Conservation (phyloP, 805 yeast species). For the Dipodascus geniculatus region DNA sequence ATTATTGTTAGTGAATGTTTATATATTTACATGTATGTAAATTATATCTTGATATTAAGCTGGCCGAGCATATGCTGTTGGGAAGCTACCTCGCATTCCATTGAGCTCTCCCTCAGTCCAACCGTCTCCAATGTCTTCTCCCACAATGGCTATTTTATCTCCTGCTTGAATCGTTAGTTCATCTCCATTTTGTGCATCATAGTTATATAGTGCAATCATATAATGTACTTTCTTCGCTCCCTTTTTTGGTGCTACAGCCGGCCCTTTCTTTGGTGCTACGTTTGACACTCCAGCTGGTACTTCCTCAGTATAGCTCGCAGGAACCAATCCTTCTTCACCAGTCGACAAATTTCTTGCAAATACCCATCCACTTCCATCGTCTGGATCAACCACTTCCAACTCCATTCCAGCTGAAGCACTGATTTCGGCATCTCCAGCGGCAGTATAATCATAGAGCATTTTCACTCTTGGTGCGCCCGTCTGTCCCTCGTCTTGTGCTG, state of each 20-base stretch:
- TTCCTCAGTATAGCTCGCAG: constrained; percentile 58
- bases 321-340: constrained; percentile 63
- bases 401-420: constrained; percentile 48
- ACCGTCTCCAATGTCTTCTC: constrained; percentile 65
- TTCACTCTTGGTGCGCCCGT: constrained; percentile 23
- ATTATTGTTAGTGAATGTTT: background rate
- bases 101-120: constrained; percentile 88
- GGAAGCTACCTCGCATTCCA: constrained; percentile 60
- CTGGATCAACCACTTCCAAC: constrained; percentile 47
- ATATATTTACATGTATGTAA: background rate
- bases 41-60: background rate
- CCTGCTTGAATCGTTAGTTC: constrained; percentile 67
- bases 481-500: background rate
- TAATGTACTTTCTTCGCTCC: constrained; percentile 53
- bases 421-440: constrained; percentile 68
- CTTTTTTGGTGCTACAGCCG: constrained; percentile 68
- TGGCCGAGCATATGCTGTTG: constrained; percentile 54
- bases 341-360: constrained; percentile 40
- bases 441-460: constrained; percentile 55
- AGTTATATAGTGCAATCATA: constrained; percentile 58
- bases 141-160: constrained; percentile 54
- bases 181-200: constrained; percentile 65
- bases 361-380: constrained; percentile 88
- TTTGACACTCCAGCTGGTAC: constrained; percentile 8
- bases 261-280: constrained; percentile 42